A percentile compares a stretch with the other conserved stretches of the same genome.
These are phyloP conservation scores for Sonneratia caseolaris DNA, from an alignment of 345 rosid genomes.

Conservation along the genomic window DNA sequence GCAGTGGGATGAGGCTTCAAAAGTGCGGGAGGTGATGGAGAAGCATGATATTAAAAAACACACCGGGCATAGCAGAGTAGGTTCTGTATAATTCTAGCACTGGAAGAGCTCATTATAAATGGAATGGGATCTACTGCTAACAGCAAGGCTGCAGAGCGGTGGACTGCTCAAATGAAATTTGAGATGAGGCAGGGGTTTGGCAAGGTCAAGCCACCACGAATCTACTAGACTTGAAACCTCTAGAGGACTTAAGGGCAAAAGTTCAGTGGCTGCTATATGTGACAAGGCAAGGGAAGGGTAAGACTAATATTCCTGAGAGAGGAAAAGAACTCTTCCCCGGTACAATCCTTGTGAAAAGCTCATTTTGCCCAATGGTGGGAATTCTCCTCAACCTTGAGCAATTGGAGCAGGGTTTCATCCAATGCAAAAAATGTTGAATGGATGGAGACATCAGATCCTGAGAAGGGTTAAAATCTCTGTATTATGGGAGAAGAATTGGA, in stretches of 20 bases:
- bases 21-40: slow-evolving; percentile 48
- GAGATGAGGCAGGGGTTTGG: not conserved
- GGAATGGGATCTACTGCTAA: slow-evolving; percentile 3
- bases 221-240: not conserved
- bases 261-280: not conserved
- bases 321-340: no score
- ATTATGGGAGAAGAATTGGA: no score
- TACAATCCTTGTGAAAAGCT: no score
- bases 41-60: slow-evolving; percentile 39
- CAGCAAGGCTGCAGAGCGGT: not conserved
- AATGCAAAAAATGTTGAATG: no score
- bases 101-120: not conserved
- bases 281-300: not conserved
- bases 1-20: slow-evolving; percentile 52
- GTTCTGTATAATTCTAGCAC: not conserved
- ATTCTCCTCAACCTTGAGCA: no score
- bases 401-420: no score
- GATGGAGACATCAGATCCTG: no score
- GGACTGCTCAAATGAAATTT: not conserved
- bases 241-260: no score
- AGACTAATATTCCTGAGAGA: not conserved
- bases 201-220: not conserved
- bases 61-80: slow-evolving; percentile 41
- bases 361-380: no score
- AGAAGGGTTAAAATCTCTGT: no score